Evolutionary conservation across 2,329 filamentous ascomycete species (phyloP).

Genomic region (Penicillium sp.): DNA sequence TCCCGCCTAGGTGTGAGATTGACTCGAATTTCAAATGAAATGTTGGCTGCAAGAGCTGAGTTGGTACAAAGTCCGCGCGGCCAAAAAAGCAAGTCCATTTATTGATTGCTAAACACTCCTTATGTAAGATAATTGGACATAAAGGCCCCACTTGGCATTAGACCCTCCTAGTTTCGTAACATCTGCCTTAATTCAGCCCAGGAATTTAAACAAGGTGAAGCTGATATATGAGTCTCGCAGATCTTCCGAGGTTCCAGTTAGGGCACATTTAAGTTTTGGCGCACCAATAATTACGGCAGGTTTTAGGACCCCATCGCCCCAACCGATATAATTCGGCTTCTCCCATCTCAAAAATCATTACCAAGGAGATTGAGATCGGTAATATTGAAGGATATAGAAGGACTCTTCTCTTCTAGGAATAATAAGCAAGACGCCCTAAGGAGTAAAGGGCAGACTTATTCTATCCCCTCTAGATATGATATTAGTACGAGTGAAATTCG

Average conservation of each 20-base stretch:
- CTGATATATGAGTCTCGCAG: neutral
- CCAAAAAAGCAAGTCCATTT: neutral
- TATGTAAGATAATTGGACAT: neutral
- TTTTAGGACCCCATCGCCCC: too few species aligned
- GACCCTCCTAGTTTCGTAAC: neutral
- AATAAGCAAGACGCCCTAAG: too few species aligned
- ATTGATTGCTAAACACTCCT: neutral
- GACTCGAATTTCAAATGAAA: neutral
- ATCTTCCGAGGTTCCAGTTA: neutral
- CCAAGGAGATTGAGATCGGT: too few species aligned
- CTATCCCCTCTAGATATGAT: too few species aligned
- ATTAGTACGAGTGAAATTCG: too few species aligned
- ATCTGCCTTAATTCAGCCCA: too few species aligned
- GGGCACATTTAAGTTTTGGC: neutral
- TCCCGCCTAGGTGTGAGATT: neutral
- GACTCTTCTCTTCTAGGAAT: too few species aligned
- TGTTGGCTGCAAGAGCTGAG: neutral
- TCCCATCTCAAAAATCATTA: too few species aligned
- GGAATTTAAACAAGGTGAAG: neutral
- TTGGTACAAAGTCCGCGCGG: neutral
- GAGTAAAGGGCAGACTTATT: too few species aligned
- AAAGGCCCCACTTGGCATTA: neutral
- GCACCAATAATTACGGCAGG: too few species aligned
- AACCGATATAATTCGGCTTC: too few species aligned
- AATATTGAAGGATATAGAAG: too few species aligned